These are phyloP conservation scores for Adansonia madagascariensis DNA, from an alignment of 441 rosid genomes.

Conservation along the genomic window DNA sequence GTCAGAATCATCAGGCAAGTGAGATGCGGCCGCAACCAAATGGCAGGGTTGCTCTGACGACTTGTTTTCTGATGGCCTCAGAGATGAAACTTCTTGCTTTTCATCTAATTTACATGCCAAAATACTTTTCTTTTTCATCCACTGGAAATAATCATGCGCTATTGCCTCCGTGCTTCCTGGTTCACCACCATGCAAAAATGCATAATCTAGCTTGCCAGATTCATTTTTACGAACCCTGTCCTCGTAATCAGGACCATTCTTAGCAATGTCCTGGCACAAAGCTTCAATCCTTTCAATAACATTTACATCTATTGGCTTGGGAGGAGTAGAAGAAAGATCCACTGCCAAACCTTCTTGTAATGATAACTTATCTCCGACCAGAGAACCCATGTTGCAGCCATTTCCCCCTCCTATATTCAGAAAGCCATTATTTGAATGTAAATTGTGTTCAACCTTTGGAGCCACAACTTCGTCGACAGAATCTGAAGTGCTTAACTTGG, in stretches of 20 bases:
- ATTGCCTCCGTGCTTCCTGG: constrained; percentile 12
- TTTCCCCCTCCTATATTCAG: constrained; percentile 28
- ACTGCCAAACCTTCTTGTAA: constrained; percentile 17
- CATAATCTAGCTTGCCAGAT: constrained; percentile 14
- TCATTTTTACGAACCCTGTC: constrained; percentile 17
- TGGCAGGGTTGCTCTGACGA: constrained; percentile 23
- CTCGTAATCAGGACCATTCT: constrained; percentile 10
- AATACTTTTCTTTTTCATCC: constrained; percentile 13
- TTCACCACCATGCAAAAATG: constrained; percentile 16
- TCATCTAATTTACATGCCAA: constrained; percentile 26
- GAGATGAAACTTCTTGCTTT: constrained; percentile 7
- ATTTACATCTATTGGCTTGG: constrained; percentile 13
- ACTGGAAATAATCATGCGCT: constrained; percentile 13
- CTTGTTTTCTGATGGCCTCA: constrained; percentile 28
- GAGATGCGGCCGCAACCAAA: constrained; percentile 30
- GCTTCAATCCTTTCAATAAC: constrained; percentile 19
- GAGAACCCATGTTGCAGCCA: not conserved
- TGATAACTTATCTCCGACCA: constrained; percentile 10
- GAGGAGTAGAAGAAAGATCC: constrained; percentile 18
- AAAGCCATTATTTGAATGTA: constrained; percentile 24
- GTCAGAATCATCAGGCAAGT: constrained; percentile 59
- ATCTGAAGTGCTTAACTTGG: constrained; percentile 20
- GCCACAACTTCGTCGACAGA: constrained; percentile 19
- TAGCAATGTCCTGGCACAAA: constrained; percentile 2
- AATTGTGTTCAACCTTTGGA: constrained; percentile 26